Percentiles rank a stretch among this genome's conserved stretches.
These are phyloP conservation scores for Podospora appendiculata DNA, from an alignment of 495 filamentous ascomycete genomes.

Conservation along the genomic window DNA sequence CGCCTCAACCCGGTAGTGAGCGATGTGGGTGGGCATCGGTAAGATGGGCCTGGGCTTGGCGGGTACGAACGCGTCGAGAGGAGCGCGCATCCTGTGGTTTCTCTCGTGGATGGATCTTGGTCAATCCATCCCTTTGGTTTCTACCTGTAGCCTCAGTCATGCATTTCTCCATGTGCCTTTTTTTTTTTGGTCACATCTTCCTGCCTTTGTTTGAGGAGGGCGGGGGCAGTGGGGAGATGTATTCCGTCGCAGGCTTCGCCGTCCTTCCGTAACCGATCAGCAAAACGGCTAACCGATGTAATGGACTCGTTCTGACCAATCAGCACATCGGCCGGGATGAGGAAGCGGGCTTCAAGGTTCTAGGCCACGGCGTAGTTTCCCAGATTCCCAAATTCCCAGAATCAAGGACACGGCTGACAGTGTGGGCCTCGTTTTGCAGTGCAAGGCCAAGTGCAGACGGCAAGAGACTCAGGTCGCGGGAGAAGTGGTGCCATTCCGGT, in stretches of 20 bases:
- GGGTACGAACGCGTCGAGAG: too few relatives aligned
- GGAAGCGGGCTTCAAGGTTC: conserved; percentile 16
- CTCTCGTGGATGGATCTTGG: too few relatives aligned
- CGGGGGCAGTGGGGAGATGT: too few relatives aligned
- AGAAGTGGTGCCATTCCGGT: conserved; percentile 7
- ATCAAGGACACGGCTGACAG: conserved; percentile 14
- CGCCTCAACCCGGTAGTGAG: background rate
- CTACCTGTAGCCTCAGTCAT: too few relatives aligned
- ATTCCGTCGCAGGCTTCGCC: too few relatives aligned
- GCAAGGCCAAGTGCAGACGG: background rate
- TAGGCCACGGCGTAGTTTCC: conserved; percentile 9
- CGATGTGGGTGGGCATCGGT: too few relatives aligned
- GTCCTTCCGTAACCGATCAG: conserved; percentile 18
- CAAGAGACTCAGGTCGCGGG: background rate
- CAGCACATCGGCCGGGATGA: conserved; percentile 3
- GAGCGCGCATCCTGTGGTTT: too few relatives aligned
- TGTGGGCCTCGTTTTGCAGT: background rate
- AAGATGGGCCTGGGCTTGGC: too few relatives aligned
- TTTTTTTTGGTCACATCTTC: too few relatives aligned
- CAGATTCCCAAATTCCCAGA: conserved; percentile 2
- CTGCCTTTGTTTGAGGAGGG: too few relatives aligned
- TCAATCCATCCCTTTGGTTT: too few relatives aligned
- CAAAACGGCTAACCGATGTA: conserved; percentile 14
- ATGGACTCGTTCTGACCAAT: background rate
- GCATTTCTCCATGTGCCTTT: too few relatives aligned